Conservation (phyloP, 202 grass and related monocot genomes). For the Hordeum pubiflorum region DNA sequence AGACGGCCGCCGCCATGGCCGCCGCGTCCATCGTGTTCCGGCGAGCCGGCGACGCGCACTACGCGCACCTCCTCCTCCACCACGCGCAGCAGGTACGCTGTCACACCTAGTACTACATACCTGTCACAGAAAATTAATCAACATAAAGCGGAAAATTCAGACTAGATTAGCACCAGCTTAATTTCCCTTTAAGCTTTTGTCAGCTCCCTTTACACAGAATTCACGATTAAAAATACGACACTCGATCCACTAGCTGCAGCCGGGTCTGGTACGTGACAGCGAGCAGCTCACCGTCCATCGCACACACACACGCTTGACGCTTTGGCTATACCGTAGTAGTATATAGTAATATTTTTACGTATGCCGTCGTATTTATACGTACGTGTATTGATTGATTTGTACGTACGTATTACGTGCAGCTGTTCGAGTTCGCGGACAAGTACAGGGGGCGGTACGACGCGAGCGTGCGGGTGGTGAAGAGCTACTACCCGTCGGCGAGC, state of each 20-base stretch:
- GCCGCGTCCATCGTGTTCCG: slow-evolving; percentile 64
- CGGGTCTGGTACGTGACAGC: background rate
- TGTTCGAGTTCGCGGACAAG: slow-evolving; percentile 79
- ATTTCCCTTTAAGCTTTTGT: slow-evolving; percentile 2
- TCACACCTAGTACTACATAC: background rate
- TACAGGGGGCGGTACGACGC: slow-evolving; percentile 47
- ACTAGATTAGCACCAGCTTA: background rate
- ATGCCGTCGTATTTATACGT: too few relatives aligned
- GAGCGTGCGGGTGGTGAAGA: slow-evolving; percentile 53
- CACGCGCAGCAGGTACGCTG: slow-evolving; percentile 64
- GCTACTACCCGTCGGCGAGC: slow-evolving; percentile 70
- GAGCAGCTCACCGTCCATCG: background rate
- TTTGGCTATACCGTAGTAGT: background rate
- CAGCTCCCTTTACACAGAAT: background rate
- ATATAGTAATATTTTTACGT: too few relatives aligned
- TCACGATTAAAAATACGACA: background rate
- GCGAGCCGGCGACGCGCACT: slow-evolving; percentile 44
- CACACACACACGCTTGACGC: background rate
- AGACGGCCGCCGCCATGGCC: slow-evolving; percentile 87
- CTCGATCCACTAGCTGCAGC: background rate
- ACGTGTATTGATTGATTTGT: background rate
- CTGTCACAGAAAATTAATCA: background rate
- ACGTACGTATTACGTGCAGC: slow-evolving; percentile 2
- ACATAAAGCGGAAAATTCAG: background rate
- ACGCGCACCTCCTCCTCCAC: slow-evolving; percentile 66